Conservation (phyloP, 371 early-diverging fungal species). For the Mucor lusitanicus region DNA sequence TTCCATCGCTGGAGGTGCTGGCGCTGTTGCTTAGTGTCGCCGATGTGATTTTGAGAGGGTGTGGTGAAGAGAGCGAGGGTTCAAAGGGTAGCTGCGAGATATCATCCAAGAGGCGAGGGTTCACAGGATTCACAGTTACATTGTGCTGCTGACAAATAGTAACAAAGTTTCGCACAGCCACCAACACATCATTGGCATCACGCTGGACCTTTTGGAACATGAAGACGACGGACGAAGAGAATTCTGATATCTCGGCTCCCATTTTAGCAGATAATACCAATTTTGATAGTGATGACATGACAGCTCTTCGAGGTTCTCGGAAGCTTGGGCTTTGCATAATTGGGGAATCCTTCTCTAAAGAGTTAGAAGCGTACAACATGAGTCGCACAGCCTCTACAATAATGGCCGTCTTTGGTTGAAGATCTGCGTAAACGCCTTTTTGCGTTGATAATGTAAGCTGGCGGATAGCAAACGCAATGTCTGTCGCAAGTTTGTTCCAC, state of each 20-base stretch:
- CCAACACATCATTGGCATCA: constrained; percentile 65
- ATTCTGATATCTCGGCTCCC: constrained; percentile 69
- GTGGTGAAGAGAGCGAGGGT: not conserved
- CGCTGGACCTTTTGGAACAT: constrained; percentile 28
- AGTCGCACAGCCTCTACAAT: constrained; percentile 79
- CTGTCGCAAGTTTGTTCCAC: constrained; percentile 47
- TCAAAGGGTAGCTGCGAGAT: constrained; percentile 13
- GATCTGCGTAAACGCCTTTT: constrained; percentile 24
- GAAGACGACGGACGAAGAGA: constrained; percentile 25
- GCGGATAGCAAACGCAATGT: constrained; percentile 65
- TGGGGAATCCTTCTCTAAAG: constrained; percentile 61
- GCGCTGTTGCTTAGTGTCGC: not conserved
- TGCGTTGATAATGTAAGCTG: constrained; percentile 64
- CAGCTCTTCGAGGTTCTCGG: constrained; percentile 67
- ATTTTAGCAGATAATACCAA: constrained; percentile 83
- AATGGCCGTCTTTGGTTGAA: constrained; percentile 23
- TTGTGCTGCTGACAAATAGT: constrained; percentile 70
- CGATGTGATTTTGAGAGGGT: not conserved
- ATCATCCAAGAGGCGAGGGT: constrained; percentile 30
- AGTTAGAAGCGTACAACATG: constrained; percentile 80
- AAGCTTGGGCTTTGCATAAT: constrained; percentile 55
- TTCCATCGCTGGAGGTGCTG: not conserved
- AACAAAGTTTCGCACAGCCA: constrained; percentile 76
- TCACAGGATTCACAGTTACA: constrained; percentile 54
- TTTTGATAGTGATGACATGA: constrained; percentile 79